Base-by-base conservation (phyloP, 495 filamentous ascomycete genomes). In the Aspergillus indologenus region DNA sequence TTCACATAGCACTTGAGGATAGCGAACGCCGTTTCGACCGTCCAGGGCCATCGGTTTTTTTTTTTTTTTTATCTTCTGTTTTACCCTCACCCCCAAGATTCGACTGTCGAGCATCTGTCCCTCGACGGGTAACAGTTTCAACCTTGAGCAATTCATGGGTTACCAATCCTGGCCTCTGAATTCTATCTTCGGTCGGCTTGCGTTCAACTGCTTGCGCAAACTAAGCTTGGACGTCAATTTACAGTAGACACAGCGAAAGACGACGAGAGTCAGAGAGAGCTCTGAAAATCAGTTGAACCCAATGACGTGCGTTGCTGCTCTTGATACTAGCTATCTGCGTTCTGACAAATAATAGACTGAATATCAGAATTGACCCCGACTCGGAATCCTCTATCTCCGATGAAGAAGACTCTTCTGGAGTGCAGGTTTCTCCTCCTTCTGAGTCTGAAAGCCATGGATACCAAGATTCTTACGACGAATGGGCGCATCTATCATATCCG, bases 371-470 rank as follows among this genome's bases (percentile, higher is more conserved):
- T 64, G 75, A 70, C 58, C 70, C 70, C 63, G 74, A 65, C 59
- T 80, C 77, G 63, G 78, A 81, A 45, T 77, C 69, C 20, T 75
- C 71, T 57, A 58, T 69, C 45, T 69, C 74, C 44, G 83, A 85
- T 70, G 83, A 81, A 57, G 82, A 83, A 66, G 79, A 72, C 46
- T 82, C 78, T 31, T 82, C 80, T 59, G 81, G 75, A 57, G 83
- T 80, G 47, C 75, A 82, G 43, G 70, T 80, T 24, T 77, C 78
- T 21, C 69, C 72, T 11, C 71, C 73, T 61, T 81, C 76, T 44
- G 72, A 66, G 46, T 60, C 67, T 56, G 81, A 72, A 59, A 84
- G 80, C 71, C 77, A 81, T 74, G 78, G 75, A 45, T 79, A 73
- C 65, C 68, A 71, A 42, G 74, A 81, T 47, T 70, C 60, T 22